A percentile compares a stretch with the other conserved stretches of the same genome.
phyloP scores from a whole-genome alignment of 345 rosid species.

The Noccaea caerulescens region DNA sequence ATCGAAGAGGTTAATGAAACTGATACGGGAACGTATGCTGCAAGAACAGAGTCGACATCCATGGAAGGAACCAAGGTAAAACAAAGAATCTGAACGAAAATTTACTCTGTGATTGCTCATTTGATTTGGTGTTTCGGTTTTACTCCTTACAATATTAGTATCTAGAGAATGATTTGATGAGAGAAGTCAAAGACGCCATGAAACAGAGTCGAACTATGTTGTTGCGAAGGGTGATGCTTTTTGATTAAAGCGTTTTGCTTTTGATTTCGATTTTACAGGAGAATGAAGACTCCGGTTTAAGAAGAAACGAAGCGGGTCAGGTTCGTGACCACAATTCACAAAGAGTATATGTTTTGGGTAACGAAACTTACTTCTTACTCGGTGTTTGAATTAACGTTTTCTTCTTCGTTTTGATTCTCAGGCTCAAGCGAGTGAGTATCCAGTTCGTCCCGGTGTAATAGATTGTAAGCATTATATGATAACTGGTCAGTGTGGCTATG shows the following conservation, averaged over 20 bases:
- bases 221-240: slow-evolving; percentile 1
- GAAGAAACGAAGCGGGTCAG: too few species aligned
- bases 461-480: too few species aligned
- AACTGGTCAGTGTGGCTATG: neutral
- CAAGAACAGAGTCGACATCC: neutral
- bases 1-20: too few species aligned
- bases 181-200: slow-evolving; percentile 2
- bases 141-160: too few species aligned
- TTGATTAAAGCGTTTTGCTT: neutral
- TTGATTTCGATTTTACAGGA: neutral
- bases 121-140: too few species aligned
- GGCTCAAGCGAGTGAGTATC: too few species aligned
- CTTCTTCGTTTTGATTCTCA: too few species aligned
- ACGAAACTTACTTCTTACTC: neutral
- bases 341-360: neutral
- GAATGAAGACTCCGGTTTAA: too few species aligned
- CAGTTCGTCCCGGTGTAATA: too few species aligned
- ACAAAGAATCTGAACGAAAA: neutral
- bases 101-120: neutral
- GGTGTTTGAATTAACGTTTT: too few species aligned
- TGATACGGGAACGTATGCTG: too few species aligned
- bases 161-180: neutral
- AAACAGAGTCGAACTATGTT: neutral
- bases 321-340: too few species aligned
- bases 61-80: neutral